Evolutionary conservation across 1,284 basidiomycete species (phyloP).

Genomic region (Cryptococcus sp.): DNA sequence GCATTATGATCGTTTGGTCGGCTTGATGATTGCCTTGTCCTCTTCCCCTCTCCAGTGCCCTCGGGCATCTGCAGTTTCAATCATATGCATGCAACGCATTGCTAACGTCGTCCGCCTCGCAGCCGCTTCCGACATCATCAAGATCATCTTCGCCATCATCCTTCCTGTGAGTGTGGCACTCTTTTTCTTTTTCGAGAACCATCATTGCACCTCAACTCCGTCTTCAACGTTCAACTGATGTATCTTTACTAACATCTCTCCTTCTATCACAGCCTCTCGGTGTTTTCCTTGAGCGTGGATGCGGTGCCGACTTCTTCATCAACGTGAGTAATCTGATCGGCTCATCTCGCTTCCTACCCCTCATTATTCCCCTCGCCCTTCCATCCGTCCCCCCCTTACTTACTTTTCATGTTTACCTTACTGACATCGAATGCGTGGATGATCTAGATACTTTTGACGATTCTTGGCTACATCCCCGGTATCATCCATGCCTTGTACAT

Average conservation of each 20-base stretch:
- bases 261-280: conserved; percentile 35
- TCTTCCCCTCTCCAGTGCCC: background rate
- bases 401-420: background rate
- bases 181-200: background rate
- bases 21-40: background rate
- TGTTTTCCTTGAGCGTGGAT: conserved; percentile 51
- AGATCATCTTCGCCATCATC: conserved; percentile 47
- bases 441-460: conserved; percentile 39
- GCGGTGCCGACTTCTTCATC: conserved; percentile 41
- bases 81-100: background rate
- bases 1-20: background rate
- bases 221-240: background rate
- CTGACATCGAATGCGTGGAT: background rate
- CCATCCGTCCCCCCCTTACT: background rate
- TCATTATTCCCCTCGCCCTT: background rate
- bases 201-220: background rate
- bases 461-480: conserved; percentile 47
- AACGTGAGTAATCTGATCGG: conserved; percentile 15
- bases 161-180: conserved; percentile 29
- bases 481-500: conserved; percentile 50
- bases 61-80: background rate
- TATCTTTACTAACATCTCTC: background rate
- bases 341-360: no score
- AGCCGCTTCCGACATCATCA: conserved; percentile 41
- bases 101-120: conserved; percentile 1